Base-by-base conservation (phyloP, 495 filamentous ascomycete genomes). In the Bryoglossum gracile region DNA sequence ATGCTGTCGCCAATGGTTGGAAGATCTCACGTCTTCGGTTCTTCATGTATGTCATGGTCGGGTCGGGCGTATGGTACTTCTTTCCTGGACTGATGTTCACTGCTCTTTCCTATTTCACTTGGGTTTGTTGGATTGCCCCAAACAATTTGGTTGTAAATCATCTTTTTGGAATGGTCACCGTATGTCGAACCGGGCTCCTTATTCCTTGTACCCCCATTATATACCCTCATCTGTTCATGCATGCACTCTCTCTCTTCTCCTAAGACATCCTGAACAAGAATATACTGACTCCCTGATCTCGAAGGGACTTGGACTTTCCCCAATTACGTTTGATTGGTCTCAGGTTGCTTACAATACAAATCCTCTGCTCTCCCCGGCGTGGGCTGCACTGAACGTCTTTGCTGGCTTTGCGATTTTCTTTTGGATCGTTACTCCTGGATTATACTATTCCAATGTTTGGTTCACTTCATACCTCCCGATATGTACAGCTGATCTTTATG, bases 81-180 rank as follows among this genome's bases (percentile, higher is more conserved):
- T 49, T 55, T 63, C 13, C 53, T 3, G 77, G 77, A 8, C 77
- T 69, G 4, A 61, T 78, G 17, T 84, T 76, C 47, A 71, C 78
- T 0, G 72, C 83, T 2, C 65, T 84, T 24, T 86, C 57, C 79
- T 82, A 0, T 11, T 80, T 80, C 3, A 74, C 76, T 13, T 80
- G 80, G 48, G 62, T 76, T 32, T 81, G 76, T 13, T 82, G 78
- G 77, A 64, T 80, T 35, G 67, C 65, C 1, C 78, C 78, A 5
- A 61, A 78, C 14, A 86, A 77, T 46, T 70, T 80, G 0, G 72
- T 85, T 3, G 66, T 85, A 21, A 85, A 85, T 49, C 82, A 86
- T 56, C 51, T 87, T 5, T 86, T 86, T 57, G 82, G 83, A 0
- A 76, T 76, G 44, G 62, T 60, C 11, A 80, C 80, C 2, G n/a